Evolutionary conservation across 208 protist genomes (phyloP), one percentile per base, ranked within the genome.

Genomic region (Tritrichomonas musculus): DNA sequence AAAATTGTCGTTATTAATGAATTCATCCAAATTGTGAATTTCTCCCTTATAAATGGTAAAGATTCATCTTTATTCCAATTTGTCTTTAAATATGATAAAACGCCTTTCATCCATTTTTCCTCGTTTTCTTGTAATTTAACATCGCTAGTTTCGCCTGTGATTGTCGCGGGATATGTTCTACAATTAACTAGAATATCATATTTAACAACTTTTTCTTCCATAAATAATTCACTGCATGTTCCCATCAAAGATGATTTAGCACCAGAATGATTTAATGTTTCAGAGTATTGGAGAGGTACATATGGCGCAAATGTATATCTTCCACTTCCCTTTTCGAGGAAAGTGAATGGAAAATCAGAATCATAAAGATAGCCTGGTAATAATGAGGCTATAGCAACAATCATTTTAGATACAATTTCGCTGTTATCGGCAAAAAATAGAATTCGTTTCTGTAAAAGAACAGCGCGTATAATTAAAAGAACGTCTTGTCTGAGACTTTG

Each of bases 141-240:
- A 30, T 17, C 77, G 39, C 25, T 57, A 1, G 14, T 49, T 11
- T 49, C 47, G 4, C 77, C 77, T 20, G 77, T 88, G 4, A 88
- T 53, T n/a, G 47, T 30, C 8, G 77, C 77, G 53, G 77, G 77
- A 9, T 57, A 33, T 49, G 44, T 88, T 44, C 47, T 13, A 47
- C 77, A 88, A 39, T 88, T 49, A 20, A 88, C 44, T 8, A 88
- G 47, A 36, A 88, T 33, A 57, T 88, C 77, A 57, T 88, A 88
- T 8, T 53, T 39, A 3, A 88, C 77, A 36, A 88, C 39, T 57
- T 88, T 88, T 50, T 88, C 47, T 2, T 39, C 41, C 41, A 88
- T 57, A 88, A 88, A 88, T 36, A 88, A 88, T 57, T 88, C 77
- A 88, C 77, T 88, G 47, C 77, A 88, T 39, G 77, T 88, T 88